These are phyloP conservation scores for Fragilariopsis cylindrus DNA, from an alignment of 108 stramenopile species.

Conservation along the genomic window DNA sequence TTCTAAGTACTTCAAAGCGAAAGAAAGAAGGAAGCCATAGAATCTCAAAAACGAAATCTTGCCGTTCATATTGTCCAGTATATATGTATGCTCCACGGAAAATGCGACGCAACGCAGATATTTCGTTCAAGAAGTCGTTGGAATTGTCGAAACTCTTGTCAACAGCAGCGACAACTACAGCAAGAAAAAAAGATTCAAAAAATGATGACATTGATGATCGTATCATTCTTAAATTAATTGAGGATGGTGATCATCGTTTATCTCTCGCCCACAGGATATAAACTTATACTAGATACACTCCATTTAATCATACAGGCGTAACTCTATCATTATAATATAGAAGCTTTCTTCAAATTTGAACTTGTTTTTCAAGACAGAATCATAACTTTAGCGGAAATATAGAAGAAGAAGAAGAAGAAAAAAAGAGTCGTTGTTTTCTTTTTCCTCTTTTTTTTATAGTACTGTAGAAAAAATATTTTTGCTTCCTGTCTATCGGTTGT, in stretches of 20 bases:
- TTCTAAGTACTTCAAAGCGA: not conserved
- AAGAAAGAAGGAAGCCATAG: too few relatives aligned
- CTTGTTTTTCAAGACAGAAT: too few relatives aligned
- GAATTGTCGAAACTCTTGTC: constrained; percentile 7
- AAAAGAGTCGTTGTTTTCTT: too few relatives aligned
- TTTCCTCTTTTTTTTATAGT: too few relatives aligned
- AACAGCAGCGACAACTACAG: not conserved
- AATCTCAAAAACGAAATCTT: not conserved
- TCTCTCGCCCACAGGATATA: constrained; percentile 35
- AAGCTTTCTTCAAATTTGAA: too few relatives aligned
- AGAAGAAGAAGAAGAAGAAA: too few relatives aligned
- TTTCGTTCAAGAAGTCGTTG: constrained; percentile 24
- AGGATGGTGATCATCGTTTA: constrained; percentile 43
- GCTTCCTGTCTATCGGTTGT: too few relatives aligned
- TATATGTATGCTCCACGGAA: constrained; percentile 44
- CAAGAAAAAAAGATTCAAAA: not conserved
- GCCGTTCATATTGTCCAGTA: constrained; percentile 29
- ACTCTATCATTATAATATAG: not conserved
- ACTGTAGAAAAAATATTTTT: too few relatives aligned
- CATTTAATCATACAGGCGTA: constrained; percentile 1
- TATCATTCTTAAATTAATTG: constrained; percentile 18
- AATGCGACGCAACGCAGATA: constrained; percentile 34
- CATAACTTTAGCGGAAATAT: too few relatives aligned
- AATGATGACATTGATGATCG: not conserved
- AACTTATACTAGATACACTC: constrained; percentile 8